Percentiles rank a stretch among this genome's conserved stretches.
These are phyloP conservation scores for Agaricales sp. DNA, from an alignment of 1,284 basidiomycete genomes.

Conservation along the genomic window DNA sequence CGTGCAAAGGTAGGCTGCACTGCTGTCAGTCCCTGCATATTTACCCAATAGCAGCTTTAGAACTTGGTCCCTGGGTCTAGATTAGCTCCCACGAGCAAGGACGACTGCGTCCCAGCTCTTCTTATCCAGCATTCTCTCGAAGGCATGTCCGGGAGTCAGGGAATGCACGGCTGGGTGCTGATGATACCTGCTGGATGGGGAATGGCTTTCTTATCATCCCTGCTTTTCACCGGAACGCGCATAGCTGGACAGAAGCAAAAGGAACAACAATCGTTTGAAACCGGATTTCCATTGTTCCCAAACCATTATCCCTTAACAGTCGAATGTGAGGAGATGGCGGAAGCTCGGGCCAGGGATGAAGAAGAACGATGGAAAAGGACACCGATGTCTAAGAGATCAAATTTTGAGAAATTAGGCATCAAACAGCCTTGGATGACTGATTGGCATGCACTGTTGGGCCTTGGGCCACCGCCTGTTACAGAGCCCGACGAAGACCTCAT, in stretches of 20 bases:
- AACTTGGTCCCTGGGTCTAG: slow-evolving; percentile 67
- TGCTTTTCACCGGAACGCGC: slow-evolving; percentile 72
- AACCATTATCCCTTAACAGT: slow-evolving; percentile 59
- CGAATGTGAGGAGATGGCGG: slow-evolving; percentile 41
- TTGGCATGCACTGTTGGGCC: slow-evolving; percentile 57
- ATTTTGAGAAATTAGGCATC: slow-evolving; percentile 58
- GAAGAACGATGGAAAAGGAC: slow-evolving; percentile 63
- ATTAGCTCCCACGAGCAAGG: slow-evolving; percentile 55
- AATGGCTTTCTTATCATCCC: slow-evolving; percentile 78
- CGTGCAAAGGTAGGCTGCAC: slow-evolving; percentile 47
- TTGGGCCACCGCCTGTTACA: slow-evolving; percentile 20
- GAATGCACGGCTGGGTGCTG: slow-evolving; percentile 77
- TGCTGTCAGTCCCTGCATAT: background rate
- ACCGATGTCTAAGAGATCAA: slow-evolving; percentile 77
- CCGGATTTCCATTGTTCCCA: slow-evolving; percentile 68
- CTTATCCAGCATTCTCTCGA: slow-evolving; percentile 75
- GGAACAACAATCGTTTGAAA: slow-evolving; percentile 70
- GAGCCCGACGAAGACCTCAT: slow-evolving; percentile 25
- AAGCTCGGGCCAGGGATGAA: slow-evolving; percentile 38
- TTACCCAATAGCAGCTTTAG: slow-evolving; percentile 25
- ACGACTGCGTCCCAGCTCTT: slow-evolving; percentile 74
- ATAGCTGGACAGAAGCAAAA: slow-evolving; percentile 76
- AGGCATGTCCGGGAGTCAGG: slow-evolving; percentile 20
- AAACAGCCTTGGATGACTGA: slow-evolving; percentile 67
- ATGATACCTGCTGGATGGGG: slow-evolving; percentile 80